Evolutionary conservation across 306 rosid genomes (phyloP).

Genomic region (Betula pendula): DNA sequence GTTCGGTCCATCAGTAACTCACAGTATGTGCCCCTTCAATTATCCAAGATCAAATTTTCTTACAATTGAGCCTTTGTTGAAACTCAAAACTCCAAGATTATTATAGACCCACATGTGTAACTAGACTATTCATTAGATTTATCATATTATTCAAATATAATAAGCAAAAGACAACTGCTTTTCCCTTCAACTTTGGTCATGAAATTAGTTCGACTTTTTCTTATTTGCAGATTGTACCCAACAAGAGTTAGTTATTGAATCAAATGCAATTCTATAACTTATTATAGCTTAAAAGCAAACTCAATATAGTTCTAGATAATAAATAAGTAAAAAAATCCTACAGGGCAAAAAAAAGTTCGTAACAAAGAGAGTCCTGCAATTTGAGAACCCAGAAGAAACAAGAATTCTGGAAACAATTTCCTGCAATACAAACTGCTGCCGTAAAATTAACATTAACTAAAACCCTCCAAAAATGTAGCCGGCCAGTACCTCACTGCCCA

Average conservation of each 20-base stretch:
- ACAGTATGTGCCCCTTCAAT: conserved; percentile 82
- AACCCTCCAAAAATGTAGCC: neutral
- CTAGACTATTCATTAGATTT: neutral
- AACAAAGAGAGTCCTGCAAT: neutral
- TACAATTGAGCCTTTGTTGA: conserved; percentile 17
- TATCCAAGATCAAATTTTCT: conserved; percentile 28
- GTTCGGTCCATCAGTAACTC: conserved; percentile 60
- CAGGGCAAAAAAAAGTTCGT: neutral
- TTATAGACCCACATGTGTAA: neutral
- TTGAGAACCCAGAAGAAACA: neutral
- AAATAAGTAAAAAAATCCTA: too few species aligned
- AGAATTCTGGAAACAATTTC: neutral
- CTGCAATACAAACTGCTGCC: neutral
- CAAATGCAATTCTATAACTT: neutral
- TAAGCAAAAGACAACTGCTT: too few species aligned
- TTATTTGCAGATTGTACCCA: neutral
- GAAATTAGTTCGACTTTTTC: neutral
- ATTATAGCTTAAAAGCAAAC: neutral
- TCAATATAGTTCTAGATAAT: neutral
- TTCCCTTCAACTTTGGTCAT: neutral
- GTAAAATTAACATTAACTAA: neutral
- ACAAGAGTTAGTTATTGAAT: neutral
- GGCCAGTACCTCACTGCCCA: neutral
- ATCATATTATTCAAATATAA: neutral
- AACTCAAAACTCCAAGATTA: conserved; percentile 6